These are phyloP conservation scores for Clitopilus hobsonii DNA, from an alignment of 768 basidiomycete genomes.

Conservation along the genomic window DNA sequence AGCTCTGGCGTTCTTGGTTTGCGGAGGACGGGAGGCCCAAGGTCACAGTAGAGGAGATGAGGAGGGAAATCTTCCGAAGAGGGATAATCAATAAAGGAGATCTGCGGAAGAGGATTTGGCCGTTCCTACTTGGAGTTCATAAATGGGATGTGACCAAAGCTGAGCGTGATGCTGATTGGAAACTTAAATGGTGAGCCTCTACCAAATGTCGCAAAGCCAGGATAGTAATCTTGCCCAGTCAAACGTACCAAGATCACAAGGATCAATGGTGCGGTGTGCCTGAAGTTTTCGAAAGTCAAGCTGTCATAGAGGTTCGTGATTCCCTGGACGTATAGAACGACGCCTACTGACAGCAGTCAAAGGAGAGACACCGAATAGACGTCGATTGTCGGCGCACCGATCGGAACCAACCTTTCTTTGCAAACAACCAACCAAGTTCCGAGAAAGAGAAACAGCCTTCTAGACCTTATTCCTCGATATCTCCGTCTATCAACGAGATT, in stretches of 20 bases:
- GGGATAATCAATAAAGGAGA: constrained; percentile 53
- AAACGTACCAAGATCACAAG: constrained; percentile 68
- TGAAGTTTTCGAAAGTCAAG: constrained; percentile 75
- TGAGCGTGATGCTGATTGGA: constrained; percentile 60
- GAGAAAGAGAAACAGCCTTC: constrained; percentile 47
- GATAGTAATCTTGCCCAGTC: constrained; percentile 30
- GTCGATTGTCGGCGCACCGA: constrained; percentile 98
- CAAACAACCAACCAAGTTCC: constrained; percentile 29
- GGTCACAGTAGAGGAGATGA: constrained; percentile 65
- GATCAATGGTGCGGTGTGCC: constrained; percentile 79
- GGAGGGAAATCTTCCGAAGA: constrained; percentile 71
- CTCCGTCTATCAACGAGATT: constrained; percentile 65
- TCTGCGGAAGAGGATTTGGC: constrained; percentile 80
- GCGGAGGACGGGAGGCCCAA: constrained; percentile 61
- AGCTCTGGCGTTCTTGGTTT: constrained; percentile 79
- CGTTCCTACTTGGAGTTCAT: constrained; percentile 80
- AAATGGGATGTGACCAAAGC: constrained; percentile 69
- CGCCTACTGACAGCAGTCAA: constrained; percentile 1
- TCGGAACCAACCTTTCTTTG: constrained; percentile 84
- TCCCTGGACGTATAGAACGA: constrained; percentile 11
- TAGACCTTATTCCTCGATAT: constrained; percentile 65
- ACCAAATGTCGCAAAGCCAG: no score
- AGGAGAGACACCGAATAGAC: constrained; percentile 91
- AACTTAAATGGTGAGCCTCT: constrained; percentile 50
- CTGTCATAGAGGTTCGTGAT: constrained; percentile 67